Evolutionary conservation across 805 yeast genomes (phyloP).

Genomic region (Suhomyces emberorum): DNA sequence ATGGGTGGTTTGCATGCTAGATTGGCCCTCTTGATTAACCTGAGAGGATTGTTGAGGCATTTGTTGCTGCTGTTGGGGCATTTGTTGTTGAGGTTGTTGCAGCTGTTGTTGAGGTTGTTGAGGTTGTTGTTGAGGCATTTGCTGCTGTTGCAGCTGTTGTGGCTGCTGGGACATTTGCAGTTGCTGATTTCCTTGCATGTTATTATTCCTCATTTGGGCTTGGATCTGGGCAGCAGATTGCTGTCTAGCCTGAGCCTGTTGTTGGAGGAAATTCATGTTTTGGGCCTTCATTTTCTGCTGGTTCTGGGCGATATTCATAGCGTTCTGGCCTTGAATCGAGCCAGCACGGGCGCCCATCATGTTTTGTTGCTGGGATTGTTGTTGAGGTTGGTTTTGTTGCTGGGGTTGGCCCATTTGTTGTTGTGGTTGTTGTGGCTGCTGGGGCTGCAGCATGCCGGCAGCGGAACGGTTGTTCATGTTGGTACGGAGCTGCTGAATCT

Average conservation of each 20-base stretch:
- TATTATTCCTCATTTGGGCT: constrained; percentile 18
- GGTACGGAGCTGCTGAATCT: constrained; percentile 31
- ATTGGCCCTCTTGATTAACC: not conserved
- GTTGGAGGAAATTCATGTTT: constrained; percentile 28
- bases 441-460: constrained; percentile 3
- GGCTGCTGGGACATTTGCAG: too few relatives aligned
- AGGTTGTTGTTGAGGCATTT: too few relatives aligned
- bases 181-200: constrained; percentile 3
- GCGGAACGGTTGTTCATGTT: constrained; percentile 7
- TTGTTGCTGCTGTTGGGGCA: constrained; percentile 16
- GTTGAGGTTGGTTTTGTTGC: constrained; percentile 17
- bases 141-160: constrained; percentile 2
- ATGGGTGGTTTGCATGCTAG: constrained; percentile 13
- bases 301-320: constrained; percentile 1
- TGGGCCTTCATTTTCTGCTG: constrained; percentile 16
- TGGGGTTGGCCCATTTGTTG: constrained; percentile 14
- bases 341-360: constrained; percentile 3
- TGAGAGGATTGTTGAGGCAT: constrained; percentile 1
- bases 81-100: constrained; percentile 3
- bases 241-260: constrained; percentile 51
- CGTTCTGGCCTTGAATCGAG: constrained; percentile 1
- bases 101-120: constrained; percentile 8
- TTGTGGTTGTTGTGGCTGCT: constrained; percentile 21
- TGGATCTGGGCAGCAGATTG: constrained; percentile 47
- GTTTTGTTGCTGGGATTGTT: constrained; percentile 18